Evolutionary conservation across 2,329 filamentous ascomycete genomes (phyloP), one percentile per base, ranked within the genome.

Genomic region (Fusarium phyllophilum): DNA sequence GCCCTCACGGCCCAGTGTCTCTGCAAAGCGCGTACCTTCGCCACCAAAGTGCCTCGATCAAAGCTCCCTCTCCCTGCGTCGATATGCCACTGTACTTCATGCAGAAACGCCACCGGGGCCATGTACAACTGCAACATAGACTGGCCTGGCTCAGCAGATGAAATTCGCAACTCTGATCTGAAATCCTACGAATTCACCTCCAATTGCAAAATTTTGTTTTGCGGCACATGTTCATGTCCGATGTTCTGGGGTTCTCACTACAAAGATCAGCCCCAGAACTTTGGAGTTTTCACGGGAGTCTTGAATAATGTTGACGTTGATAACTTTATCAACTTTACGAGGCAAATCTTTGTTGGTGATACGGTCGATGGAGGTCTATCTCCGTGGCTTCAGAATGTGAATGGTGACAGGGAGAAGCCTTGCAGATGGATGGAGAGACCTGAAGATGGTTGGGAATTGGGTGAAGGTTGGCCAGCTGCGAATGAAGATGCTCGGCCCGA

Each of bases 281-380:
- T 78, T 6, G 78, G 73, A 17, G 83, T 85, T 0, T 79, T 84
- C 5, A 84, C 83, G 1, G 86, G 86, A 2, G 74, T 77, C 0
- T 71, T 87, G 39, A 58, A 62, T 0, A 84, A 85, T 46, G 57
- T 78, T 2, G 68, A 75, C 0, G 34, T 62, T 6, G 48, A 57
- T 1, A 72, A 76, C 12, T 48, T 87, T 13, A 57, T 86, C 31
- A 70, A 72, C 17, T 79, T 82, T 42, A 70, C 56, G 1, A 66
- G 81, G 4, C 84, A 88, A 62, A 83, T 86, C 7, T 88, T 84
- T 64, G 79, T 89, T 2, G 82, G 78, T 2, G 87, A 89, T 62
- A 89, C 88, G 1, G 34, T 81, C 4, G 88, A 90, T 73, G 88
- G 88, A 6, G 88, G 89, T 0, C 82, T 86, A 3, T 83, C 83